phyloP scores from a whole-genome alignment of 768 basidiomycete species.

The Lactarius quietus region DNA sequence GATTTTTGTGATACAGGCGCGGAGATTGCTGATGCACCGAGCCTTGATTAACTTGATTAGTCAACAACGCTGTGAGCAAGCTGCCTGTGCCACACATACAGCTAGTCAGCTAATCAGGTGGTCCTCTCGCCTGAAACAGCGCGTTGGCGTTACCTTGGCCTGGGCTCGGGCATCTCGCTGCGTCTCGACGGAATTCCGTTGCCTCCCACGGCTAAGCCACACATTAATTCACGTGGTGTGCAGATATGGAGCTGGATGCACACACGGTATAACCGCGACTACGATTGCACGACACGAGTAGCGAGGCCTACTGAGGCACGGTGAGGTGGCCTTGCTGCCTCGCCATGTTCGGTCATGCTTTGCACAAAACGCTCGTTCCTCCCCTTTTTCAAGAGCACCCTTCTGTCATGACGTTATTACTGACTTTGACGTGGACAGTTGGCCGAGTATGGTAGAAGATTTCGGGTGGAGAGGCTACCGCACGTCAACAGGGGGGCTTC shows the following conservation, averaged over 20 bases:
- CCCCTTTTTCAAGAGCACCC: neutral
- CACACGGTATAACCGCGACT: neutral
- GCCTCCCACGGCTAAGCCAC: slow-evolving; percentile 6
- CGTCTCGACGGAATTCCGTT: slow-evolving; percentile 3
- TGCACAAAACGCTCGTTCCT: neutral
- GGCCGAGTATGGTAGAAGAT: slow-evolving; percentile 14
- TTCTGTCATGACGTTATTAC: neutral
- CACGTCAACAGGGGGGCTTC: slow-evolving; percentile 1
- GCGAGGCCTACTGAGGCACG: slow-evolving; percentile 1
- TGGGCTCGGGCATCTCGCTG: neutral
- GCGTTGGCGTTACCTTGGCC: neutral
- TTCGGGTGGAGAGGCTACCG: neutral
- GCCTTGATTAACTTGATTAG: neutral
- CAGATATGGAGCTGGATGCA: slow-evolving; percentile 2
- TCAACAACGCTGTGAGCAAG: neutral
- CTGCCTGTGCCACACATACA: neutral
- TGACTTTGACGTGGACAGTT: slow-evolving; percentile 7
- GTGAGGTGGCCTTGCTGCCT: slow-evolving; percentile 5
- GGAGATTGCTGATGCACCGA: slow-evolving; percentile 2
- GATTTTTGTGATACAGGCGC: neutral
- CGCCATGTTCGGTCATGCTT: neutral
- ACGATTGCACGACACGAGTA: neutral
- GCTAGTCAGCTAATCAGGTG: neutral
- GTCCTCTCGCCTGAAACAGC: neutral
- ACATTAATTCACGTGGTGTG: slow-evolving; percentile 1